Evolutionary conservation across 345 rosid species (phyloP).

Genomic region (Populus pruinosa): DNA sequence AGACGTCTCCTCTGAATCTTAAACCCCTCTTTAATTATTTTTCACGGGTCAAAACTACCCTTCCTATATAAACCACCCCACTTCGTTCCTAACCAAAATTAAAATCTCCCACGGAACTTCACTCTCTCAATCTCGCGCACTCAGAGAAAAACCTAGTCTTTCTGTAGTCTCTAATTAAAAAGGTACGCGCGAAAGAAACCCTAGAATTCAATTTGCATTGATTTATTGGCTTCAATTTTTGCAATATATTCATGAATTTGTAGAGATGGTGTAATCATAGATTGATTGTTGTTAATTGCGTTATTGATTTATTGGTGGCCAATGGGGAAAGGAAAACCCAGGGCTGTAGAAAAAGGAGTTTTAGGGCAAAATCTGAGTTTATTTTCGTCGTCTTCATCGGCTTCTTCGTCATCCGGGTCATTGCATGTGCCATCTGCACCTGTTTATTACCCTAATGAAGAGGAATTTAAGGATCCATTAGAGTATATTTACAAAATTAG

Average conservation of each 20-base stretch:
- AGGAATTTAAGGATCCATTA: constrained; percentile 81
- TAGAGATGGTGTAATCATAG: neutral
- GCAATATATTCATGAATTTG: neutral
- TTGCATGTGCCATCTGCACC: constrained; percentile 61
- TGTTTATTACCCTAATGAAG: constrained; percentile 72
- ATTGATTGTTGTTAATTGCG: neutral
- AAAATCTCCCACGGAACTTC: constrained; percentile 6
- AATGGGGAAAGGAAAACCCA: constrained; percentile 92
- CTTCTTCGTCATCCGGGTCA: constrained; percentile 21
- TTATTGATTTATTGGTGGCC: neutral
- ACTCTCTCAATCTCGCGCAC: neutral
- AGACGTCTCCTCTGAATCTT: too few species aligned
- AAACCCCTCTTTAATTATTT: neutral
- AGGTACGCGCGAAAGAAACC: constrained; percentile 11
- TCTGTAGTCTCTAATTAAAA: neutral
- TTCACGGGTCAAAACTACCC: too few species aligned
- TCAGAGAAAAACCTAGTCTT: neutral
- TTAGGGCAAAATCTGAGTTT: constrained; percentile 50
- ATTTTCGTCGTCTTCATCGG: neutral
- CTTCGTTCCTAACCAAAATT: neutral
- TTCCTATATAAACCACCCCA: too few species aligned
- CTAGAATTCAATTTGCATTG: neutral
- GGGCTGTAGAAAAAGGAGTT: constrained; percentile 71
- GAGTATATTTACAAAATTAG: constrained; percentile 77
- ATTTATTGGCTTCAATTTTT: neutral